Evolutionary conservation across 164 flowering plant species (phyloP).

Genomic region (Malania oleifera): DNA sequence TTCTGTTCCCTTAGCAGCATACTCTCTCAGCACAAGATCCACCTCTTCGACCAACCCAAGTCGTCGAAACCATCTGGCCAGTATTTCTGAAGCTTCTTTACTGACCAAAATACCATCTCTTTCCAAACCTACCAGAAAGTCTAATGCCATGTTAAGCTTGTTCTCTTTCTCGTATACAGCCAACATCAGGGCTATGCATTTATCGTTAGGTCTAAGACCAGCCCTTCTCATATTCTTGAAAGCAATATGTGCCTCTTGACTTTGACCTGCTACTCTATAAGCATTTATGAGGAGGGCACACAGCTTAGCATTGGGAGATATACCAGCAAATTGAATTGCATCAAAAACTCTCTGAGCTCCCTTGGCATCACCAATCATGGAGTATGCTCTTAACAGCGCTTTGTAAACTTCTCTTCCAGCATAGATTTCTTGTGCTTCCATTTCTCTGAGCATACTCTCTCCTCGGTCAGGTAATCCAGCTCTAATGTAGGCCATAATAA

Average conservation of each 20-base stretch:
- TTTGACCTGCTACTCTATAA: constrained; percentile 52
- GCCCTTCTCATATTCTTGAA: constrained; percentile 69
- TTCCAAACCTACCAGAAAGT: constrained; percentile 60
- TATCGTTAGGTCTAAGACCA: constrained; percentile 69
- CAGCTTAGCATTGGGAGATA: constrained; percentile 59
- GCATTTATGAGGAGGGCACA: constrained; percentile 88
- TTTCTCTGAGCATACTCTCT: constrained; percentile 61
- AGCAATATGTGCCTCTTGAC: constrained; percentile 45
- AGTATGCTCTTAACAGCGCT: constrained; percentile 83
- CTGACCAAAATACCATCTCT: constrained; percentile 54
- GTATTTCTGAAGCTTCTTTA: constrained; percentile 54
- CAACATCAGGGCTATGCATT: constrained; percentile 64
- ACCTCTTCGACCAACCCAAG: constrained; percentile 77
- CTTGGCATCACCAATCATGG: constrained; percentile 51
- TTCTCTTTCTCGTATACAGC: constrained; percentile 64
- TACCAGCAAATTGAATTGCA: constrained; percentile 68
- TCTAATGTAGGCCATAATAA: constrained; percentile 86
- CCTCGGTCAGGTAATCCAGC: constrained; percentile 58
- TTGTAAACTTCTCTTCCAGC: constrained; percentile 83
- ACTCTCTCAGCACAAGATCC: constrained; percentile 59
- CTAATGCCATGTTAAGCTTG: constrained; percentile 53
- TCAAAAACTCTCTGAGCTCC: constrained; percentile 85
- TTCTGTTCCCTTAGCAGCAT: constrained; percentile 18
- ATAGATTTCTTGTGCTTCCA: constrained; percentile 57
- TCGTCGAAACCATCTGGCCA: constrained; percentile 65